Evolutionary conservation across 2,329 filamentous ascomycete species (phyloP).

Genomic region (Trichoderma polysporum): DNA sequence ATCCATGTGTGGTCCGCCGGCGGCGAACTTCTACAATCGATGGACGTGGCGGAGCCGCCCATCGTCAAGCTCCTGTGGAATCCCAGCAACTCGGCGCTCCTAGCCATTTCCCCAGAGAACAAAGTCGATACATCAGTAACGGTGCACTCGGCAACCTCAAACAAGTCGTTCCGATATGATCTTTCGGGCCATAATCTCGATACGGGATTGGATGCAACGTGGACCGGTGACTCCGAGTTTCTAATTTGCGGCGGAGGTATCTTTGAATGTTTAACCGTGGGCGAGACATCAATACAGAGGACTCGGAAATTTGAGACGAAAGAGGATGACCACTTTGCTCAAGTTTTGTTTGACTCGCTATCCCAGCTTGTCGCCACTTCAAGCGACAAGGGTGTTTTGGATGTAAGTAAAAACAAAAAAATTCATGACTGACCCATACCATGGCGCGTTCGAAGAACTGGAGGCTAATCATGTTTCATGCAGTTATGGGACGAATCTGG

Average conservation of each 20-base stretch:
- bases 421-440: not conserved
- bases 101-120: conserved; percentile 57
- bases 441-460: not conserved
- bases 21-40: conserved; percentile 51
- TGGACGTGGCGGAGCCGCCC: conserved; percentile 60
- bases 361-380: conserved; percentile 58
- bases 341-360: conserved; percentile 56
- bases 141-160: conserved; percentile 48
- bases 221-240: conserved; percentile 60
- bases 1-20: conserved; percentile 58
- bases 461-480: conserved; percentile 2
- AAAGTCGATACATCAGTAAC: conserved; percentile 54
- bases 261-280: conserved; percentile 49
- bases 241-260: conserved; percentile 58
- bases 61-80: conserved; percentile 64
- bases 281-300: conserved; percentile 46
- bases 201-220: conserved; percentile 57
- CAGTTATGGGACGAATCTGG: conserved; percentile 58
- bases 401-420: conserved; percentile 47
- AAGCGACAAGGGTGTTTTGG: conserved; percentile 58
- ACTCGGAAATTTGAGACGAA: conserved; percentile 53
- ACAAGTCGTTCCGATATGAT: conserved; percentile 48
- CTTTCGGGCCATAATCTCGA: conserved; percentile 52
- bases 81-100: conserved; percentile 52
- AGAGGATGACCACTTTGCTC: conserved; percentile 53